These are phyloP conservation scores for Cymodocea nodosa DNA, from an alignment of 116 monocot species.

Conservation along the genomic window DNA sequence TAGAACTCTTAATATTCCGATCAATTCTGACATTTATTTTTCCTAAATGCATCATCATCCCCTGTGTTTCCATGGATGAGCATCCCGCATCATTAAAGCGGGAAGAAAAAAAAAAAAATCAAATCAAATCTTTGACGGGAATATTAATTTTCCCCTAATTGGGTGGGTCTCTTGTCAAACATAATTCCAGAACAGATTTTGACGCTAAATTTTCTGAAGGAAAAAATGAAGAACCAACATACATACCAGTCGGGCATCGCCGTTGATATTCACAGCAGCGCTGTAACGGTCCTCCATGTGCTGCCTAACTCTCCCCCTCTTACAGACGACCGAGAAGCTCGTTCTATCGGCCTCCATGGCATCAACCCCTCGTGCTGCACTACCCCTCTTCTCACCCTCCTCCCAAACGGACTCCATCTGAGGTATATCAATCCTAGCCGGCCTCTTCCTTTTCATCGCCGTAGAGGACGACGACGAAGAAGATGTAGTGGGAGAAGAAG, in stretches of 20 bases:
- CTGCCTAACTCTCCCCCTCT: slow-evolving; percentile 17
- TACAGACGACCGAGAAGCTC: slow-evolving; percentile 20
- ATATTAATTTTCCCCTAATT: too few relatives aligned
- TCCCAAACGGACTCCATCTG: neutral
- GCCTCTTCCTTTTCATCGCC: slow-evolving; percentile 22
- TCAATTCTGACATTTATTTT: too few relatives aligned
- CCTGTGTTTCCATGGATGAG: too few relatives aligned
- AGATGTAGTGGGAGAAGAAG: neutral
- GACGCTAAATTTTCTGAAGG: too few relatives aligned
- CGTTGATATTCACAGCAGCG: slow-evolving; percentile 1
- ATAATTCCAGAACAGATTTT: too few relatives aligned
- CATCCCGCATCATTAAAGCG: too few relatives aligned
- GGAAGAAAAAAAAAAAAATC: too few relatives aligned
- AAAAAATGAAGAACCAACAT: too few relatives aligned
- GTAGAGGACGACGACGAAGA: neutral
- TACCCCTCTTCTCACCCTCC: neutral
- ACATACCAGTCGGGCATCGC: slow-evolving; percentile 13
- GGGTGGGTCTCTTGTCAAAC: too few relatives aligned
- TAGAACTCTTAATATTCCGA: too few relatives aligned
- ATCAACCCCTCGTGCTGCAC: slow-evolving; percentile 1
- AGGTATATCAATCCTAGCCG: slow-evolving; percentile 11
- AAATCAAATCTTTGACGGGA: too few relatives aligned
- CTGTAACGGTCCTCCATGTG: slow-evolving; percentile 18
- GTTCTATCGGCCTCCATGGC: slow-evolving; percentile 9
- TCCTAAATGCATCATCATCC: too few relatives aligned